Percentiles rank a stretch among this genome's conserved stretches.
Evolutionary conservation across 1,139 yeast genomes (phyloP).

Genomic region (Taphrina communis): DNA sequence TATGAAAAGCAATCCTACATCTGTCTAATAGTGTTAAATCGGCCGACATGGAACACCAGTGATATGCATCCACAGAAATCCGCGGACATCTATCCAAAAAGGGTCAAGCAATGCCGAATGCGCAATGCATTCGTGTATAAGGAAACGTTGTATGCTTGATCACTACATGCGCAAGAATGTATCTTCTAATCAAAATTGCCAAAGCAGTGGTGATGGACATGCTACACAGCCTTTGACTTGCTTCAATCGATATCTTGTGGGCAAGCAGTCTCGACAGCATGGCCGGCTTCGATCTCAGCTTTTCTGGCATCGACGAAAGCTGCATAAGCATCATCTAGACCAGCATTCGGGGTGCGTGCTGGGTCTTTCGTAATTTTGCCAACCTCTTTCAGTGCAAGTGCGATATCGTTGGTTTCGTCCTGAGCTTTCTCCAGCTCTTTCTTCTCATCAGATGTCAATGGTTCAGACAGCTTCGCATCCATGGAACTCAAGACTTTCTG

Average conservation of each 20-base stretch:
- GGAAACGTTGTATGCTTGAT: too few species aligned
- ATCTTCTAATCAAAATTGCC: too few species aligned
- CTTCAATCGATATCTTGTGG: constrained; percentile 11
- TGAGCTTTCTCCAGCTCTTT: constrained; percentile 15
- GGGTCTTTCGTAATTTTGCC: constrained; percentile 1
- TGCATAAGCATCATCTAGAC: neutral
- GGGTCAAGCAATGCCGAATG: too few species aligned
- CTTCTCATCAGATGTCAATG: constrained; percentile 15
- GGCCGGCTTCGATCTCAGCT: constrained; percentile 21
- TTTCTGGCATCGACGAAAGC: constrained; percentile 16
- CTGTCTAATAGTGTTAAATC: too few species aligned
- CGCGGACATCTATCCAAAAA: too few species aligned
- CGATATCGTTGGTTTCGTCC: constrained; percentile 21
- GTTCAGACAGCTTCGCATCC: constrained; percentile 18
- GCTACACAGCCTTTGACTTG: too few species aligned
- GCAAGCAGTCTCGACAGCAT: constrained; percentile 17
- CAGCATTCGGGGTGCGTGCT: neutral
- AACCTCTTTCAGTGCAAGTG: constrained; percentile 11
- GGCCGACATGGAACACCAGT: too few species aligned
- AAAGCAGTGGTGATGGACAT: too few species aligned
- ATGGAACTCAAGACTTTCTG: constrained; percentile 17
- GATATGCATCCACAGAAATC: too few species aligned
- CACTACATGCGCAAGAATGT: too few species aligned
- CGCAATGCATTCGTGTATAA: too few species aligned
- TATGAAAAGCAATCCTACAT: too few species aligned